A percentile compares a stretch with the other conserved stretches of the same genome.
phyloP scores from a whole-genome alignment of 1,284 basidiomycete species.

The Wolfiporia cocos region DNA sequence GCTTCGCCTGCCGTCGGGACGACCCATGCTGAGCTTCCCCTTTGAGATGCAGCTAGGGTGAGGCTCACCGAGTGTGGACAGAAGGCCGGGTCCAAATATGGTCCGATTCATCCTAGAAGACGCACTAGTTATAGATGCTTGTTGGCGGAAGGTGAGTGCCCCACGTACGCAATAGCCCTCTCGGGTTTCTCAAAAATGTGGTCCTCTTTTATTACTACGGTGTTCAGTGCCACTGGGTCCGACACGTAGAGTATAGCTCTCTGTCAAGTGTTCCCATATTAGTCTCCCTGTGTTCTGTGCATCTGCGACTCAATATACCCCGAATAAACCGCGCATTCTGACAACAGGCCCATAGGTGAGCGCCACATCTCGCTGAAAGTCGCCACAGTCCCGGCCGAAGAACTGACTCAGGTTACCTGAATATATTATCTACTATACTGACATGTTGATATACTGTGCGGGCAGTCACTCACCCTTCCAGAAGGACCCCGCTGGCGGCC shows the following conservation, averaged over 20 bases:
- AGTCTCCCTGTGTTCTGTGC: background rate
- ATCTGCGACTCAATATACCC: background rate
- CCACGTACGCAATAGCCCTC: constrained; percentile 26
- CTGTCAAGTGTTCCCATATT: constrained; percentile 6
- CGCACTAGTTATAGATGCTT: background rate
- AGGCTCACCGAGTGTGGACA: background rate
- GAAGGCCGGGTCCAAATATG: constrained; percentile 1
- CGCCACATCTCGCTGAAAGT: background rate
- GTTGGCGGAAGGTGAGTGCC: background rate
- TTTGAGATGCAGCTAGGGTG: background rate
- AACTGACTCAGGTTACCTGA: background rate
- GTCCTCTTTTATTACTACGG: constrained; percentile 10
- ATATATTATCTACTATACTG: background rate
- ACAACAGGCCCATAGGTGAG: background rate
- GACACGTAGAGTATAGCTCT: constrained; percentile 18
- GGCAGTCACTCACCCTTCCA: background rate
- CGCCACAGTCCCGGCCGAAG: background rate
- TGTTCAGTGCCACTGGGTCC: constrained; percentile 17
- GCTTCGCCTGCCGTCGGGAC: constrained; percentile 15
- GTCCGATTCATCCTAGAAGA: background rate
- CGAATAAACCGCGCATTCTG: background rate
- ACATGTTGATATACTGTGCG: background rate
- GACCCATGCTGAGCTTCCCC: background rate
- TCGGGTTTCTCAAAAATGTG: constrained; percentile 10
- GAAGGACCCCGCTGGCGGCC: background rate